Percentiles rank a stretch among this genome's conserved stretches.
These are phyloP conservation scores for Cryphonectria carpinicola DNA, from an alignment of 2,329 filamentous ascomycete species.

Conservation along the genomic window DNA sequence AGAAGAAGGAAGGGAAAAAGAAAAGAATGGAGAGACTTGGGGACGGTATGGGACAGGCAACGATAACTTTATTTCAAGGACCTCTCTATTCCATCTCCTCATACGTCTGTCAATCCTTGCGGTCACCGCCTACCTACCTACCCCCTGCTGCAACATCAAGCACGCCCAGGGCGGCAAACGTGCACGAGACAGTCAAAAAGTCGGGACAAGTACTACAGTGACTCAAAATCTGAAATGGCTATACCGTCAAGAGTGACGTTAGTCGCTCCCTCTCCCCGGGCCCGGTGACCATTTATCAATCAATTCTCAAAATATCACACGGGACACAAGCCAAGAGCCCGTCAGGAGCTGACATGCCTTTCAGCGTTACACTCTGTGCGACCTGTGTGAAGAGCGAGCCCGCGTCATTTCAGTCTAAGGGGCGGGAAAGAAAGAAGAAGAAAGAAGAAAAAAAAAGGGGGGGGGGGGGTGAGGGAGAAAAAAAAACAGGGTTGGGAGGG, in stretches of 20 bases:
- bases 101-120: not conserved
- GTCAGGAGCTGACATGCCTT: constrained; percentile 12
- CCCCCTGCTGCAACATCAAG: not conserved
- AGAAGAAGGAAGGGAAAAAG: not conserved
- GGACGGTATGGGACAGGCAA: not conserved
- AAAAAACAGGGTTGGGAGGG: too few relatives aligned
- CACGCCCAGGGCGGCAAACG: not conserved
- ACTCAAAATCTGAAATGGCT: not conserved
- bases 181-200: not conserved
- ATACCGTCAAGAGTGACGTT: not conserved
- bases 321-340: not conserved
- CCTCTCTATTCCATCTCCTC: not conserved
- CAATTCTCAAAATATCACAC: not conserved
- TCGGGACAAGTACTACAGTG: not conserved
- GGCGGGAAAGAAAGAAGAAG: not conserved
- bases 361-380: constrained; percentile 6
- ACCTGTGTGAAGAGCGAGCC: not conserved
- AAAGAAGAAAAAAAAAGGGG: not conserved
- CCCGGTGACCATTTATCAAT: not conserved
- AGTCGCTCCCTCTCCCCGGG: not conserved
- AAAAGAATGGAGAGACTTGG: not conserved
- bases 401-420: constrained; percentile 1
- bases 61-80: not conserved
- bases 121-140: not conserved
- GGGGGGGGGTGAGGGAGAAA: too few relatives aligned